phyloP scores from a whole-genome alignment of 306 rosid species.

The Clitoria ternatea region DNA sequence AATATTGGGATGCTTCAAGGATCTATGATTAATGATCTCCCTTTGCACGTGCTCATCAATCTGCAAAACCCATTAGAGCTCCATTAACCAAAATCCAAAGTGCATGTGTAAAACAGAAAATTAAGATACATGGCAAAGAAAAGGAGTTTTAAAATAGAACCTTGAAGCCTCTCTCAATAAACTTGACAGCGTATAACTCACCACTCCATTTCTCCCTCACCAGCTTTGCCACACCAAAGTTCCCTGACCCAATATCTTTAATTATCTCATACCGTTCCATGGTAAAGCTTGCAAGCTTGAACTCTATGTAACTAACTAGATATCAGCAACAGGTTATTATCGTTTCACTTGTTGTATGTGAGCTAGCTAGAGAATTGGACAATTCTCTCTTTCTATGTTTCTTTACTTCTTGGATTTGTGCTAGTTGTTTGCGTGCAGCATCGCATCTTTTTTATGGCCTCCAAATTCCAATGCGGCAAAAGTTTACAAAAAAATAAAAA shows the following conservation, averaged over 20 bases:
- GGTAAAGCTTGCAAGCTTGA: slow-evolving; percentile 7
- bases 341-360: background rate
- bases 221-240: slow-evolving; percentile 91
- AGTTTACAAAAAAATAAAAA: background rate
- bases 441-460: slow-evolving; percentile 30
- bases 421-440: slow-evolving; percentile 36
- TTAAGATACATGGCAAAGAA: background rate
- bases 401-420: slow-evolving; percentile 15
- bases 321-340: background rate
- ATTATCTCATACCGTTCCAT: slow-evolving; percentile 86
- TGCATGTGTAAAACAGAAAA: background rate
- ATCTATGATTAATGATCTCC: slow-evolving; percentile 92
- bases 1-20: slow-evolving; percentile 95
- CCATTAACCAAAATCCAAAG: slow-evolving; percentile 1
- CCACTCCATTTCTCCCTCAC: slow-evolving; percentile 73
- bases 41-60: slow-evolving; percentile 96
- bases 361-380: background rate
- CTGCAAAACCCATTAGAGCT: slow-evolving; percentile 33
- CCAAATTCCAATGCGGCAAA: slow-evolving; percentile 35
- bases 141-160: slow-evolving; percentile 23
- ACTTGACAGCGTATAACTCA: slow-evolving; percentile 84
- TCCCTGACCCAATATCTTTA: slow-evolving; percentile 92
- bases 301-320: background rate
- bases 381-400: background rate
- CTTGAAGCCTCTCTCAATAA: slow-evolving; percentile 89